Percentiles rank a stretch among this genome's conserved stretches.
phyloP scores from a whole-genome alignment of 805 yeast species.

The Sugiyamaella valdiviana region DNA sequence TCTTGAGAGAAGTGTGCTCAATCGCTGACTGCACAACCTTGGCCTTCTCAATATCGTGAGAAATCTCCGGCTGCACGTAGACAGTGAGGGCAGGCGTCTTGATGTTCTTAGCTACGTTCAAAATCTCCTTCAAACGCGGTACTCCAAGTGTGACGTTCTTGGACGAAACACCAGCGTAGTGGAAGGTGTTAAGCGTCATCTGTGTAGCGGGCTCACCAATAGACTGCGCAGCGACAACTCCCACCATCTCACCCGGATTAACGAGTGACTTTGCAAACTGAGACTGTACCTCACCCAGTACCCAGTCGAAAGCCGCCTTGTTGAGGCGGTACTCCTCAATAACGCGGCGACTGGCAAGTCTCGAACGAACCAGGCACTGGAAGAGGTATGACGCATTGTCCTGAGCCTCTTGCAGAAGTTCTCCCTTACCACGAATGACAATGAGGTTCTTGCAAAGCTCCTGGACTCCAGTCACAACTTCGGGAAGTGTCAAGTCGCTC shows the following conservation, averaged over 20 bases:
- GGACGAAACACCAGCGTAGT: constrained; percentile 99
- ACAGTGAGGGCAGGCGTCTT: constrained; percentile 99
- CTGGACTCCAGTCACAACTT: constrained; percentile 67
- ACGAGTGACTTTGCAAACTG: constrained; percentile 90
- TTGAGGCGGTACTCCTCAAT: constrained; percentile 84
- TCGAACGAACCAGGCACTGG: constrained; percentile 87
- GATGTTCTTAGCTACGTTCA: constrained; percentile 96
- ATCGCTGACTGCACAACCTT: constrained; percentile 94
- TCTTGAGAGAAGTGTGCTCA: constrained; percentile 90
- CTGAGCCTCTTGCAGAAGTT: constrained; percentile 76
- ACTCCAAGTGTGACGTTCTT: constrained; percentile 98
- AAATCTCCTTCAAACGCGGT: constrained; percentile 98
- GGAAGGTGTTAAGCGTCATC: constrained; percentile 95
- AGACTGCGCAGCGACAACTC: constrained; percentile 96
- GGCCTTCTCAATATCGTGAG: constrained; percentile 87
- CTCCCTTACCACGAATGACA: constrained; percentile 79
- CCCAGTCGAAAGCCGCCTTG: constrained; percentile 91
- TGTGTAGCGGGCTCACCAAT: constrained; percentile 99
- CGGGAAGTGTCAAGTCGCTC: constrained; percentile 79
- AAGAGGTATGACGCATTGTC: constrained; percentile 83
- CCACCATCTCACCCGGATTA: constrained; percentile 97
- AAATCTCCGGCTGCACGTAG: constrained; percentile 73
- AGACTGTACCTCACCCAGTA: constrained; percentile 84
- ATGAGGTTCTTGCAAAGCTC: constrained; percentile 58
- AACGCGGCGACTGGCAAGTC: constrained; percentile 85